Evolutionary conservation across 805 yeast genomes (phyloP).

Genomic region (Ogataea methanolica): DNA sequence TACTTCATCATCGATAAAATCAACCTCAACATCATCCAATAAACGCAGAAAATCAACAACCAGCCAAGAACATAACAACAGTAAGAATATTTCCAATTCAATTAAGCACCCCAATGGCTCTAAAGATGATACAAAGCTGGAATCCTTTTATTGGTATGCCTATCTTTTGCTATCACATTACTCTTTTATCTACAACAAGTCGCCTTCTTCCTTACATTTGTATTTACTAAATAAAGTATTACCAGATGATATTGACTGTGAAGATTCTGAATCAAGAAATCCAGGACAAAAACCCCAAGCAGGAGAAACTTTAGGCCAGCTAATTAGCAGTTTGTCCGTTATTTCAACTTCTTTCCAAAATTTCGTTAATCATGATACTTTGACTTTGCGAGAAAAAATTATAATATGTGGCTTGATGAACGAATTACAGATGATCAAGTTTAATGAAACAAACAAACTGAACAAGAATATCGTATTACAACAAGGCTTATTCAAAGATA

Average conservation of each 20-base stretch:
- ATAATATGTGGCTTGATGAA: slow-evolving; percentile 30
- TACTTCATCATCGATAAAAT: background rate
- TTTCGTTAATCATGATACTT: slow-evolving; percentile 14
- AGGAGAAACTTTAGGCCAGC: slow-evolving; percentile 15
- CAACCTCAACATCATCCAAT: background rate
- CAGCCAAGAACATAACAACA: background rate
- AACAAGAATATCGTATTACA: slow-evolving; percentile 18
- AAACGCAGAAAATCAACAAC: background rate
- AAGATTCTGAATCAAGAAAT: background rate
- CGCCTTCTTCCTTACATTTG: slow-evolving; percentile 36
- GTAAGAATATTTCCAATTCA: slow-evolving; percentile 1
- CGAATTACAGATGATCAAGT: slow-evolving; percentile 28
- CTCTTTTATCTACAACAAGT: slow-evolving; percentile 33
- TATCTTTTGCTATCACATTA: slow-evolving; percentile 43
- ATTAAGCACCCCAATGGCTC: slow-evolving; percentile 6
- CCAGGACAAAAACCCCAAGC: background rate
- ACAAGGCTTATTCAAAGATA: slow-evolving; percentile 28
- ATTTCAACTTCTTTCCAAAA: slow-evolving; percentile 18
- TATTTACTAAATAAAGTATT: slow-evolving; percentile 25
- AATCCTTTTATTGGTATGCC: slow-evolving; percentile 41
- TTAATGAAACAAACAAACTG: slow-evolving; percentile 24
- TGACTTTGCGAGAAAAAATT: slow-evolving; percentile 20
- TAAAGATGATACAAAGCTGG: slow-evolving; percentile 10
- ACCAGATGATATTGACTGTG: slow-evolving; percentile 19
- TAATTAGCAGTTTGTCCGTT: slow-evolving; percentile 23